Evolutionary conservation across 345 rosid genomes (phyloP), one percentile per base, ranked within the genome.

Genomic region (Laguncularia racemosa): DNA sequence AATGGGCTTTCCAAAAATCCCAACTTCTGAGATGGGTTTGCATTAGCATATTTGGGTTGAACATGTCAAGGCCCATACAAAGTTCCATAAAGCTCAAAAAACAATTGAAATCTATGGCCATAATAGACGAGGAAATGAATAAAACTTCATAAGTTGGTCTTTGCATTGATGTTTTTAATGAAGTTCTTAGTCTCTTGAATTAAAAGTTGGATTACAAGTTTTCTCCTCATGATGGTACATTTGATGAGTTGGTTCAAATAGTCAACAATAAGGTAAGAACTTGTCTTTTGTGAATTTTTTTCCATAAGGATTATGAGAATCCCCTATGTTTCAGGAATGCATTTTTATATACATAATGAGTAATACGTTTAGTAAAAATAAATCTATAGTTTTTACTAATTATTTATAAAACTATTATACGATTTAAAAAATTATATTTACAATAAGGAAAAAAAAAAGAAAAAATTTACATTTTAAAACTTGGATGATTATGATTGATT

Each of bases 231-330:
- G 11, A 72, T 16, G 79, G 80, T 57, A 68, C 66, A 2, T 81
- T 81, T 46, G 71, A 71, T 26, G 72, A 74, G 2, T 63, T 84
- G 56, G 61, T 84, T 50, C 0, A 62, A 26, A 40, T 16, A 33
- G 78, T 84, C 23, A 46, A 59, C 45, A 64, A 71, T 68, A 78
- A 84, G 83, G 89, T 83, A 73, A 18, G 54, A 11, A 73, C 56
- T 45, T 62, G 19, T 69, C 83, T 1, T 23, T 23, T 23, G 4
- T 23, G 28, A 23, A 2, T 23, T 23, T 23, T 23, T 23, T 6
- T 23, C 28, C 28, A 2, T 6, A 23, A 23, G 28, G 5, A 3
- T 2, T 23, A 2, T 23, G 28, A 23, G 28, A 23, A 23, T 23
- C 28, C 5, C 5, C 28, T 23, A 23, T 6, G 28, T 23, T 23